Conservation (phyloP, 306 rosid genomes). For the Vicia sativa region DNA sequence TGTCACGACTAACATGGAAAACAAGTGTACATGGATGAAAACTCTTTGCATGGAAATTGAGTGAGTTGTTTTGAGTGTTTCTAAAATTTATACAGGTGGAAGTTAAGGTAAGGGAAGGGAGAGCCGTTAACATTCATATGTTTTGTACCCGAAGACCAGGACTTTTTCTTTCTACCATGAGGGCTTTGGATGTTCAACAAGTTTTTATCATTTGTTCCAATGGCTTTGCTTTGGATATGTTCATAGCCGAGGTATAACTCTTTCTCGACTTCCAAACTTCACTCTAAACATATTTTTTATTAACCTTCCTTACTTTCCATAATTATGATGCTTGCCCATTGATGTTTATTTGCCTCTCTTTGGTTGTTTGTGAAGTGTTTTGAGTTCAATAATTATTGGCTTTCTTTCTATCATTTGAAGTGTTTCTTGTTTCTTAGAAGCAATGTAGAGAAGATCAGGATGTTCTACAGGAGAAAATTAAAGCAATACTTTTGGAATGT, state of each 20-base stretch:
- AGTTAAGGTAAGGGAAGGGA: conserved; percentile 83
- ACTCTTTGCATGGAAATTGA: conserved; percentile 22
- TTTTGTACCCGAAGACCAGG: conserved; percentile 91
- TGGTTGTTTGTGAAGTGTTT: conserved; percentile 5
- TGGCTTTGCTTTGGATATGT: conserved; percentile 92
- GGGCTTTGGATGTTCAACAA: conserved; percentile 91
- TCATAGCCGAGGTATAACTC: conserved; percentile 83
- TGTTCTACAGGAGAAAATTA: conserved; percentile 76
- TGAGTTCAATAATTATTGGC: not conserved
- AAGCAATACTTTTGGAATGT: conserved; percentile 77
- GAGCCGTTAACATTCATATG: conserved; percentile 97
- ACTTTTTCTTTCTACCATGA: conserved; percentile 85
- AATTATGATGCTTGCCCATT: conserved; percentile 28
- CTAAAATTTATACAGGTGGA: conserved; percentile 67
- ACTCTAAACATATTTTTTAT: not conserved
- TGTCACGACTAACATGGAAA: no score
- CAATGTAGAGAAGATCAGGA: conserved; percentile 93
- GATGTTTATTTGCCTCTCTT: no score
- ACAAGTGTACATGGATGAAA: conserved; percentile 13
- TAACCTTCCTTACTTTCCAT: conserved; percentile 1
- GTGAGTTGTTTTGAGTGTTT: conserved; percentile 33
- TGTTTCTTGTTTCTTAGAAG: conserved; percentile 50
- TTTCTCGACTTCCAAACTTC: conserved; percentile 28
- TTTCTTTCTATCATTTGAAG: not conserved
- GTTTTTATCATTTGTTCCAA: conserved; percentile 97